Evolutionary conservation across 768 basidiomycete genomes (phyloP), one percentile per base, ranked within the genome.

Genomic region (Daedaleopsis sinensis): DNA sequence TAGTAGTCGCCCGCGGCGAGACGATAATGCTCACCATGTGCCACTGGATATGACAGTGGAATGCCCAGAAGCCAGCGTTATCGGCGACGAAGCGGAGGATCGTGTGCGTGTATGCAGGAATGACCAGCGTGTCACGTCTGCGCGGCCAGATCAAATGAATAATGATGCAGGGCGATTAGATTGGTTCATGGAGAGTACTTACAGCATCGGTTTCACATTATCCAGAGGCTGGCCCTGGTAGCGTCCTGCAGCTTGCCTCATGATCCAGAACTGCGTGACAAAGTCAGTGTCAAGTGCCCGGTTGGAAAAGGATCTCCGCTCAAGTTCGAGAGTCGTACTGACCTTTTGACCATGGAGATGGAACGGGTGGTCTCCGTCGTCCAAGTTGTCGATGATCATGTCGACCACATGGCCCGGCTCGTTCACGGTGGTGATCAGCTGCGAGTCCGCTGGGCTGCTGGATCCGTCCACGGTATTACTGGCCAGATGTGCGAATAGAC

Each of bases 21-120:
- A 35, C 7, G 7, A 36, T n/a, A 6, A 11, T 15, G 35, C 52
- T 27, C 48, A 65, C 64, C 64, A 65, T 65, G 59, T 65, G 64
- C 64, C 64, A 65, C 57, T 65, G 64, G 52, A 65, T 65, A 43
- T 65, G 80, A 39, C 80, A 81, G 65, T 81, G 80, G 69, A 81
- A 77, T 1, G 78, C 77, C 79, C 79, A 81, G 42, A 78, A 58
- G 35, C 80, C 80, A 0, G 80, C 76, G 56, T 80, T 80, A 65
- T 81, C 78, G 6, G 75, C 73, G 16, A 78, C 68, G 59, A 79
- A 80, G 35, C 80, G 75, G 21, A 82, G 70, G 18, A 71, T 68
- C 32, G 72, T 64, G 67, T 70, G 80, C 32, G 73, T 72, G 58
- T 66, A 79, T 19, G 74, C 74, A 1, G 78, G 79, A 44, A 82